Evolutionary conservation across 129 eudicot species (phyloP), one percentile per base, ranked within the genome.

Genomic region (Tanacetum coccineum): DNA sequence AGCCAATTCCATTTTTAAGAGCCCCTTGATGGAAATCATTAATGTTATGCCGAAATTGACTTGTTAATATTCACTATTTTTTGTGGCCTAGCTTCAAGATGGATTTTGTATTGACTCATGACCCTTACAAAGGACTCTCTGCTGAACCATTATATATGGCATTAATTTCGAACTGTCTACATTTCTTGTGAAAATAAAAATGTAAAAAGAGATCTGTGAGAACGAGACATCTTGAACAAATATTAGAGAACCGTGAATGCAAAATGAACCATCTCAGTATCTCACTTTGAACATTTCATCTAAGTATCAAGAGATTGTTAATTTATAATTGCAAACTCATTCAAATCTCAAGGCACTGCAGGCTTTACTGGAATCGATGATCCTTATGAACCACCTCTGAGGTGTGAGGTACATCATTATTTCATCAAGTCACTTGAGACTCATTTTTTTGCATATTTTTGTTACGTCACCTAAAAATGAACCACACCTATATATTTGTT

Each of bases 351-450:
- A 54, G 30, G 51, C 25, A 54, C 26, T 82, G 76, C 89, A 93
- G 98, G 98, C 62, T 93, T 93, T 82, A 93, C 98, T 52, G 98
- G 98, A 51, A 86, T 93, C 59, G 96, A 93, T 71, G 96, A 93
- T 84, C 98, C 98, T 60, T 93, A 93, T 44, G 98, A 93, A 75
- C 83, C 87, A 22, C 98, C 98, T 62, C 60, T 84, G 72, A 84
- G 84, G 51, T 88, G 95, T 66, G 98, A 93, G 98, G 98, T 93
- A 53, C 67, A 74, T 70, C 17, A 13, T 17, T 63, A 8, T 45
- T 18, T 71, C 36, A 62, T 56, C 11, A 46, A 39, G 21, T 18
- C 30, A 26, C 13, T 36, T 59, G 28, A 15, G 40, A 9, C 18
- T 21, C 22, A 17, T 44, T 36, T 21, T n/a, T 56, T 45, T 65